Base-by-base conservation (phyloP, 805 yeast species). In the Candida khao-thaluensis region DNA sequence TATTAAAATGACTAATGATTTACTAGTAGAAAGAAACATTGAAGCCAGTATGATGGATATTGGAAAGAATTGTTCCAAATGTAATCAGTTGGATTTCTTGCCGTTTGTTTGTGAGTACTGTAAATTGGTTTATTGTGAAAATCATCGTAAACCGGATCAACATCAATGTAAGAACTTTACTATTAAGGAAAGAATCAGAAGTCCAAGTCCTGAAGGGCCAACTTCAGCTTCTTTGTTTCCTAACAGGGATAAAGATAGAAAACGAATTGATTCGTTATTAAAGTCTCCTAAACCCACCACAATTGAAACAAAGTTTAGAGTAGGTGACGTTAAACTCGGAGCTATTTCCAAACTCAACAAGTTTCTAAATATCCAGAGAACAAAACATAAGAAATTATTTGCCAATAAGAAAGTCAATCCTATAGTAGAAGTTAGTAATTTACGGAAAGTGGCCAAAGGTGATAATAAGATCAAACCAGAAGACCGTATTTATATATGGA, bases 71-170 rank as follows among this genome's bases (percentile, higher is more conserved):
- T 80, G 85, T 54, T 49, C 55, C 18, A 59, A 68, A 12, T 80
- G 85, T 52, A 61, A 69, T 32, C 66, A 63, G 44, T 59, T 78
- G 5, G 85, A 80, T 52, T 80, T 79, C 46, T 59, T 80, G 20
- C 85, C 85, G 12, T 79, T 69, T 51, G 56, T 56, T 12, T 80
- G 85, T 52, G 72, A 71, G 30, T 66, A 63, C 37, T 75, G 81
- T 50, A 51, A 66, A 8, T 47, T 52, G 17, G 57, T 66, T 2
- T 79, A 55, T 49, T 79, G 85, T 50, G 62, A 71, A 7, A 68
- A 71, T 29, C 85, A 79, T 51, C 50, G 81, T 30, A 50, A 53
- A 11, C 42, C 55, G 23, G 66, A 56, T 2, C 52, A 48, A 27
- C 72, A 62, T 44, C 50, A 58, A 14, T 69, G 74, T 48, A 44